Conservation (phyloP, 208 protist genomes). For the Crithidia fasciculata region DNA sequence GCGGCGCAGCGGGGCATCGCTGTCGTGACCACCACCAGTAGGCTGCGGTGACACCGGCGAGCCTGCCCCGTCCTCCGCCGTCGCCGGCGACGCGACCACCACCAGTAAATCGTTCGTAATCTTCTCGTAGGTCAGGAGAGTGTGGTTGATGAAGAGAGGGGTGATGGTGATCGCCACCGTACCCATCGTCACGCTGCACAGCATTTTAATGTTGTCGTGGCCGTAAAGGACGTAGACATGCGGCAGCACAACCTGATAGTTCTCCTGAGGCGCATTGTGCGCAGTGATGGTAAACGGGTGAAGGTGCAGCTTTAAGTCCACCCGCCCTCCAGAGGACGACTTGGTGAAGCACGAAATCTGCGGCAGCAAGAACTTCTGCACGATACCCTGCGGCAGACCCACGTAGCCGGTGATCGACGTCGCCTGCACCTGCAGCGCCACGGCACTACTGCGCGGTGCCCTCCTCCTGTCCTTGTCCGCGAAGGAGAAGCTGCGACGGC, state of each 20-base stretch:
- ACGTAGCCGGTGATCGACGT: constrained; percentile 54
- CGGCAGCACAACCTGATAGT: constrained; percentile 68
- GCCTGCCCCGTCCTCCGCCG: constrained; percentile 8
- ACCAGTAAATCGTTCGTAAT: constrained; percentile 46
- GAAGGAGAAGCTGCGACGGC: constrained; percentile 10
- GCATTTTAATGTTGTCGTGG: constrained; percentile 65
- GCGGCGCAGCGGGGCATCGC: constrained; percentile 6
- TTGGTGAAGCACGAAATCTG: constrained; percentile 65
- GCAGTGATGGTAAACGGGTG: constrained; percentile 76
- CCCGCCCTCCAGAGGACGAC: constrained; percentile 63
- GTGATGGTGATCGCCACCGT: constrained; percentile 78
- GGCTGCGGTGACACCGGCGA: not conserved
- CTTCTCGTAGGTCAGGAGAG: constrained; percentile 68
- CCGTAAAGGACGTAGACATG: constrained; percentile 75
- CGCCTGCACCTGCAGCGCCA: constrained; percentile 60
- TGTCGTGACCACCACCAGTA: not conserved
- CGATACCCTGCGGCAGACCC: constrained; percentile 63
- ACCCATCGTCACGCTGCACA: constrained; percentile 64
- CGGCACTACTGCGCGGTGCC: constrained; percentile 25
- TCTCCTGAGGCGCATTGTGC: constrained; percentile 34
- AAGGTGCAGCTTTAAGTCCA: constrained; percentile 69
- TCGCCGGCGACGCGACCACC: constrained; percentile 32
- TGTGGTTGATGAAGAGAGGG: constrained; percentile 82
- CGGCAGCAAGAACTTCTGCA: constrained; percentile 61
- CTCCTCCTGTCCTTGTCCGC: constrained; percentile 3